phyloP scores from a whole-genome alignment of 768 basidiomycete genomes.

The Kwoniella newhampshirensis region DNA sequence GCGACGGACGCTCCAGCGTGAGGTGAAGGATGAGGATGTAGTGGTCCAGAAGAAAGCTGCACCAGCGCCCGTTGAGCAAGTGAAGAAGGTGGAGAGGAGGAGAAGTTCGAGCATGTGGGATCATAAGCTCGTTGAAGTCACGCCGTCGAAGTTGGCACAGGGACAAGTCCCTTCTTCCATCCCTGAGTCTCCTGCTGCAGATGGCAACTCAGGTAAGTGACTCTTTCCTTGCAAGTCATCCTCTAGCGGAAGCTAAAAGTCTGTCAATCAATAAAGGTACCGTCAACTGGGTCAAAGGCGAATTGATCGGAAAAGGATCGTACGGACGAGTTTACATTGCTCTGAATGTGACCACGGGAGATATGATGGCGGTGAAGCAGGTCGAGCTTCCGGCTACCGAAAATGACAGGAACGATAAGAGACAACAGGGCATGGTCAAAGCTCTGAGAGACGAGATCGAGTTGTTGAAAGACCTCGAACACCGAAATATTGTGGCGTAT shows the following conservation, averaged over 20 bases:
- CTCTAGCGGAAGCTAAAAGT: no score
- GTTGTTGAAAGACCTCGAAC: slow-evolving; percentile 91
- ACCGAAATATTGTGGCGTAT: slow-evolving; percentile 94
- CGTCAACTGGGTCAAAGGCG: slow-evolving; percentile 98
- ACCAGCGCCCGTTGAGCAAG: slow-evolving; percentile 27
- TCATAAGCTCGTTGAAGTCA: slow-evolving; percentile 87
- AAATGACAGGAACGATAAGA: slow-evolving; percentile 83
- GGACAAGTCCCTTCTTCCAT: slow-evolving; percentile 35
- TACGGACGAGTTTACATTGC: slow-evolving; percentile 96
- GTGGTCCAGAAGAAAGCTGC: slow-evolving; percentile 57
- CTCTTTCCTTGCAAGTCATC: no score
- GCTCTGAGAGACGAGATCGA: slow-evolving; percentile 92
- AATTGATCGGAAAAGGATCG: slow-evolving; percentile 94
- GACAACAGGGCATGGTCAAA: slow-evolving; percentile 81
- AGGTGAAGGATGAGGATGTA: neutral
- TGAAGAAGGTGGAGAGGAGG: slow-evolving; percentile 61
- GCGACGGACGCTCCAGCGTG: slow-evolving; percentile 19
- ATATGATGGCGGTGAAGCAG: slow-evolving; percentile 99
- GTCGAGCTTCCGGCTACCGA: slow-evolving; percentile 90
- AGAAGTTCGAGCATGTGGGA: slow-evolving; percentile 96
- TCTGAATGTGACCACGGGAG: slow-evolving; percentile 90
- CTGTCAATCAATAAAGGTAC: slow-evolving; percentile 61
- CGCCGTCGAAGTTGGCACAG: slow-evolving; percentile 63
- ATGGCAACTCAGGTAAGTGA: slow-evolving; percentile 38
- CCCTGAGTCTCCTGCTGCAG: slow-evolving; percentile 38